Evolutionary conservation across 306 rosid species (phyloP).

Genomic region (apple (Malus domestica)): ASM211411v1 NC_041799.1:41276501-41277000

Average conservation of each 20-base stretch:
- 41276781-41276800: neutral
- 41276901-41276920: slow-evolving; percentile 92
- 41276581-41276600: neutral
- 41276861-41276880: slow-evolving; percentile 65
- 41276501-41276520: neutral
- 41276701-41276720: no score
- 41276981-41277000: slow-evolving; percentile 75
- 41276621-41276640: neutral
- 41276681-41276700: no score
- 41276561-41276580: neutral
- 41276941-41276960: slow-evolving; percentile 75
- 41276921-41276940: slow-evolving; percentile 91
- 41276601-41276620: neutral
- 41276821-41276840: neutral
- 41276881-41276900: slow-evolving; percentile 92
- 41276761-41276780: neutral
- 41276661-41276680: no score
- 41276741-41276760: no score
- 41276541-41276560: neutral
- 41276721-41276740: no score
- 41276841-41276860: slow-evolving; percentile 32
- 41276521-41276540: neutral
- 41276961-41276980: slow-evolving; percentile 81
- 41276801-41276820: neutral
- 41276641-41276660: no score